Evolutionary conservation across 2,329 filamentous ascomycete species (phyloP).

Genomic region (Macrophomina tecta): DNA sequence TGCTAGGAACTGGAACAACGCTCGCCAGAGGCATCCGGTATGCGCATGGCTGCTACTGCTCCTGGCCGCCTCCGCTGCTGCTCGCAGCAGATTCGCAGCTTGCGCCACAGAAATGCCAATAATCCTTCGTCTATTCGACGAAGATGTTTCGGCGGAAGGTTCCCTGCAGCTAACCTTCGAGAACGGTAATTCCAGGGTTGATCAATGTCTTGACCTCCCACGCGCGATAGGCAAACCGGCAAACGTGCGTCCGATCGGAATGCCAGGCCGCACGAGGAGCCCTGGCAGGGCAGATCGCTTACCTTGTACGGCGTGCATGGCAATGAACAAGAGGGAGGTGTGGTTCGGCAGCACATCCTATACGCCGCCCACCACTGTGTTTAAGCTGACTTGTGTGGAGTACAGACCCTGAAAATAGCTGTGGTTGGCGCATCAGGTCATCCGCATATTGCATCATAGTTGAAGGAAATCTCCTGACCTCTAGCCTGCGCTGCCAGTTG

Average conservation of each 20-base stretch:
- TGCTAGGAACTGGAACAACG: not conserved
- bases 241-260: slow-evolving; percentile 5
- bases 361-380: not conserved
- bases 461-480: slow-evolving; percentile 5
- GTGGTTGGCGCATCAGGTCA: not conserved
- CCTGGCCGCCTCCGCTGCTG: not conserved
- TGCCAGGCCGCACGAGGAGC: slow-evolving; percentile 1
- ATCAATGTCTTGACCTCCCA: too few species aligned
- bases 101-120: not conserved
- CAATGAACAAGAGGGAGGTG: not conserved
- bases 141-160: not conserved
- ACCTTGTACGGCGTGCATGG: not conserved
- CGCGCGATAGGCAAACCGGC: not conserved
- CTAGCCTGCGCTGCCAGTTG: not conserved
- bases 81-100: not conserved
- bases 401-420: slow-evolving; percentile 19
- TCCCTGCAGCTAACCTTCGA: not conserved
- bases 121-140: not conserved
- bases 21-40: not conserved
- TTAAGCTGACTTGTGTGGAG: slow-evolving; percentile 13
- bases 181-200: not conserved
- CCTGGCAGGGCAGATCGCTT: not conserved
- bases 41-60: not conserved
- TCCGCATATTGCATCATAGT: slow-evolving; percentile 12
- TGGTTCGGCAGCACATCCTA: slow-evolving; percentile 12